Evolutionary conservation across 805 yeast species (phyloP).

Genomic region (Pichia membranifaciens): DNA sequence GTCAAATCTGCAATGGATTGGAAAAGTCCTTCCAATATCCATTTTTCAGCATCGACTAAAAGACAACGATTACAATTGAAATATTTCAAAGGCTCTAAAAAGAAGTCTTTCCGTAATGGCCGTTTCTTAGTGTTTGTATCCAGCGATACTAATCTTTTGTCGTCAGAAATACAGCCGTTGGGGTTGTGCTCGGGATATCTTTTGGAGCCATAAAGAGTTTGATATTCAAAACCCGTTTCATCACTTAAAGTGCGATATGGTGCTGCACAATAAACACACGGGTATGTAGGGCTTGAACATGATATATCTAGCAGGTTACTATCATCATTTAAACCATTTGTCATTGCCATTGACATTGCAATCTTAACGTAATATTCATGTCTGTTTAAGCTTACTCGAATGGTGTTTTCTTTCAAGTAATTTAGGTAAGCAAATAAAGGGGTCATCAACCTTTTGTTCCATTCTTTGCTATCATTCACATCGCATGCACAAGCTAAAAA

Average conservation of each 20-base stretch:
- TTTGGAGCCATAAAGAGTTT: neutral
- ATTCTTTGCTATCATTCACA: neutral
- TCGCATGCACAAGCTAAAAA: constrained; percentile 4
- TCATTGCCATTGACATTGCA: neutral
- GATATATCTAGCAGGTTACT: neutral
- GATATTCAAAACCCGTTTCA: constrained; percentile 1
- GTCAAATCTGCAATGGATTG: neutral
- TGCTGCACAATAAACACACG: constrained; percentile 4
- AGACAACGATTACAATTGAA: neutral
- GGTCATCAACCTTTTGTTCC: neutral
- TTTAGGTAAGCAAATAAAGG: constrained; percentile 5
- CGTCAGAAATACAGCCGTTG: no score
- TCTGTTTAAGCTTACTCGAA: constrained; percentile 7
- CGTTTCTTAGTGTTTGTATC: neutral
- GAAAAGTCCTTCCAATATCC: constrained; percentile 1
- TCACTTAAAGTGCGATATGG: neutral
- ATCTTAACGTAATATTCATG: constrained; percentile 10
- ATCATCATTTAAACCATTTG: neutral
- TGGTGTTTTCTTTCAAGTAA: neutral
- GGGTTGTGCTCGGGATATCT: neutral
- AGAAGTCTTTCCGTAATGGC: no score
- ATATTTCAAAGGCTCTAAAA: neutral
- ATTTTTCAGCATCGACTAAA: constrained; percentile 1
- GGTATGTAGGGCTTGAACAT: neutral
- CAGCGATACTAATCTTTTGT: neutral